Conservation (phyloP, 306 rosid genomes). For the Rosa lucieae region DNA sequence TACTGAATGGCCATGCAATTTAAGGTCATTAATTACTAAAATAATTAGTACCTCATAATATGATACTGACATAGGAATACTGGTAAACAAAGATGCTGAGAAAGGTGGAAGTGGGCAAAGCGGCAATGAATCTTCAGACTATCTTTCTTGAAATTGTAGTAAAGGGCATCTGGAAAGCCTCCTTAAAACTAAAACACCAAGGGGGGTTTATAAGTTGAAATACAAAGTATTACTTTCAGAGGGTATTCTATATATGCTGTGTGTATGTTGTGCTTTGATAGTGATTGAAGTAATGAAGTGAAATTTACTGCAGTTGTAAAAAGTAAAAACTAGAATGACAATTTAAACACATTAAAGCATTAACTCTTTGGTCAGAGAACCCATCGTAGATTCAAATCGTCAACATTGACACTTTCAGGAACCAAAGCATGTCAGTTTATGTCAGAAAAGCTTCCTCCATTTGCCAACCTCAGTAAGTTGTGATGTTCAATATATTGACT, state of each 20-base stretch:
- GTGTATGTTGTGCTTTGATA: not conserved
- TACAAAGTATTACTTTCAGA: no score
- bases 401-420: slow-evolving; percentile 11
- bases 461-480: no score
- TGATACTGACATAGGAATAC: slow-evolving; percentile 67
- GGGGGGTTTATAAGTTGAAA: no score
- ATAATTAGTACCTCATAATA: slow-evolving; percentile 69
- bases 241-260: slow-evolving; percentile 37
- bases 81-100: slow-evolving; percentile 36
- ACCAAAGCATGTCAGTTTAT: not conserved
- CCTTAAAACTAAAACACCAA: no score
- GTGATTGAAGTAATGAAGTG: not conserved
- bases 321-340: not conserved
- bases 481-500: no score
- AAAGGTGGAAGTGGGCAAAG: slow-evolving; percentile 62
- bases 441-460: no score
- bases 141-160: slow-evolving; percentile 75
- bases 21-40: not conserved
- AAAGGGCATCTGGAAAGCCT: slow-evolving; percentile 77
- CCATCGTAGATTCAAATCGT: not conserved
- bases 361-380: not conserved
- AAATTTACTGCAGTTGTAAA: not conserved
- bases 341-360: not conserved
- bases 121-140: slow-evolving; percentile 70
- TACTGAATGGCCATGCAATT: not conserved